These are phyloP conservation scores for Protomyces lactucae-debilis DNA, from an alignment of 1,139 yeast species.

Conservation along the genomic window DNA sequence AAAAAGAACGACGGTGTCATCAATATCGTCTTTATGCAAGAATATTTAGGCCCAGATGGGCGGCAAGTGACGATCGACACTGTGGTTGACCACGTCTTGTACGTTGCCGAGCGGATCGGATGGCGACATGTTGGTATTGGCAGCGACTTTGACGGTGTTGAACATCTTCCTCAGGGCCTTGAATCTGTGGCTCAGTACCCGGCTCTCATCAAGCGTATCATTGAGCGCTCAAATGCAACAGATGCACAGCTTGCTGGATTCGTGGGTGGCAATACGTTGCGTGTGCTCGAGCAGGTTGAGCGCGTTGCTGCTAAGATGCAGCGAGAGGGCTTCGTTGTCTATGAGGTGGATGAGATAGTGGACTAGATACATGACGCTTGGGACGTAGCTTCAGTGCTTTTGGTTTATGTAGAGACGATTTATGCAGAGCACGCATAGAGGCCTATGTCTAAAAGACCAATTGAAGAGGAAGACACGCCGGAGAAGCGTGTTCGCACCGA, in stretches of 20 bases:
- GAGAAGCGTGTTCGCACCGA: not conserved
- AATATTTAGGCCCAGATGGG: constrained; percentile 40
- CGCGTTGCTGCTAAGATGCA: constrained; percentile 32
- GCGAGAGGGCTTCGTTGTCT: not conserved
- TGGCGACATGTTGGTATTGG: constrained; percentile 57
- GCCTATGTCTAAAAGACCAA: not conserved
- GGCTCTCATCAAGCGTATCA: constrained; percentile 42
- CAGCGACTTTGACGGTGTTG: constrained; percentile 53
- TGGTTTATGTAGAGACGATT: not conserved
- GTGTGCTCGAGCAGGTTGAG: constrained; percentile 51
- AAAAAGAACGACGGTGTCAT: constrained; percentile 50
- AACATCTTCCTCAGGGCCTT: constrained; percentile 47
- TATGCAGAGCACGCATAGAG: not conserved
- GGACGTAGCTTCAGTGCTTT: not conserved
- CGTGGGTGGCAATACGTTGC: constrained; percentile 49
- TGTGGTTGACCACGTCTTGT: constrained; percentile 48
- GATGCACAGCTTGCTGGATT: constrained; percentile 46
- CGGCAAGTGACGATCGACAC: constrained; percentile 45
- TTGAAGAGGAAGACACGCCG: not conserved
- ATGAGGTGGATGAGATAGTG: constrained; percentile 12
- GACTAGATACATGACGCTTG: not conserved
- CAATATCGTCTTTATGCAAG: constrained; percentile 48
- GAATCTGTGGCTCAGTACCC: constrained; percentile 56
- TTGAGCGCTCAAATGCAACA: constrained; percentile 37
- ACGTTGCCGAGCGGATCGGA: constrained; percentile 47